Base-by-base conservation (phyloP, 495 filamentous ascomycete genomes). In the Trichoderma asperelloides region DNA sequence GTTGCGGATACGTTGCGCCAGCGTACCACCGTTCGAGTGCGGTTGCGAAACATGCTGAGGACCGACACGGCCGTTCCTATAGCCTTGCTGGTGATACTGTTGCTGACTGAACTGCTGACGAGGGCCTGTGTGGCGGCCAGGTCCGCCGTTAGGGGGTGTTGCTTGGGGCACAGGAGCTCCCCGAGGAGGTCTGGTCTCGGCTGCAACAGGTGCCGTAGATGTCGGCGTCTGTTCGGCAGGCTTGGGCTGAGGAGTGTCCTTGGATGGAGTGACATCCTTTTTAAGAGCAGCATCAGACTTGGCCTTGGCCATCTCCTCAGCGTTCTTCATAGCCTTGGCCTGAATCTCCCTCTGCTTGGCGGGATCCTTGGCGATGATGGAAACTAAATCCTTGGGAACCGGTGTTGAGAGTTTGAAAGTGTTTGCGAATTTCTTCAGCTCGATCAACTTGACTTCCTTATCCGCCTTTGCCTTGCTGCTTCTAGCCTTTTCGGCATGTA, bases 361-460 rank as follows among this genome's bases (percentile, higher is more conserved):
- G 25, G 90, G 91, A 74, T 99, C 95, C 74, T 98, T 99, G 25
- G 95, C 93, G 55, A 99, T 88, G 69, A 99, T 99, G 2, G 91
- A 87, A 27, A 99, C 91, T 62, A 99, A 77, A 76, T 99, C 95
- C 68, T 86, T 87, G 8, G 95, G 95, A 11, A 99, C 92, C 12
- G 92, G 92, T 1, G 92, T 96, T 13, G 87, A 85, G 1, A 99
- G 85, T 76, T 97, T 97, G 81, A 99, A 99, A 76, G 83, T 95
- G 71, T 89, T 81, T 0, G 96, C 91, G 72, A 99, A 99, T 70
- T 92, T 96, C 84, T 93, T 93, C 67, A 99, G 78, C 73, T 99
- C 95, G 67, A 90, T 93, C 66, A 99, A 75, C 78, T 96, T 97
- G 70, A 93, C 84, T 68, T 90, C 90, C 73, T 96, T 95, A 70